These are phyloP conservation scores for Neospora caninum DNA, from an alignment of 169 alveolate species.

Conservation along the genomic window DNA sequence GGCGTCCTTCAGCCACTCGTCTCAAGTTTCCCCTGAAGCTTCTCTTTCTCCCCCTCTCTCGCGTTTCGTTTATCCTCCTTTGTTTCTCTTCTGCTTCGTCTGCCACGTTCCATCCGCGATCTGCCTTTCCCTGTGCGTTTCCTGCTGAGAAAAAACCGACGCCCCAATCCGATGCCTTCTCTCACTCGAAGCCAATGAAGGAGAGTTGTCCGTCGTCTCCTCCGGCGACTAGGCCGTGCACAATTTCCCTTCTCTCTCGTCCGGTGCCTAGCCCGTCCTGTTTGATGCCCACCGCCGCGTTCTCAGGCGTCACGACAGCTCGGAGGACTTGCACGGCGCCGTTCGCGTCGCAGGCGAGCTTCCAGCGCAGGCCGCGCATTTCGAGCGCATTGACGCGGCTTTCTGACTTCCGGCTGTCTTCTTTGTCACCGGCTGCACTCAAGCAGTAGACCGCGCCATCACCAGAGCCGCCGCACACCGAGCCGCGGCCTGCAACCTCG, in stretches of 20 bases:
- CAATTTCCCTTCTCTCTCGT: background rate
- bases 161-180: background rate
- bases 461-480: constrained; percentile 42
- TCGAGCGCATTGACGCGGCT: background rate
- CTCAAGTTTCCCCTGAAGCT: no score
- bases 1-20: no score
- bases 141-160: no score
- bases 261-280: background rate
- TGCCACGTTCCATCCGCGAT: background rate
- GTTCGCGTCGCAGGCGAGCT: constrained; percentile 26
- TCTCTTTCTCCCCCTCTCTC: background rate
- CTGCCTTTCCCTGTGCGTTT: background rate
- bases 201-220: constrained; percentile 61
- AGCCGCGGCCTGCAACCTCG: background rate
- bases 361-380: constrained; percentile 28
- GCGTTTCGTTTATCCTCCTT: background rate
- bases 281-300: background rate
- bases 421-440: background rate
- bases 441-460: constrained; percentile 48
- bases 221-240: constrained; percentile 39
- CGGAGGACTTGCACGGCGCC: constrained; percentile 53
- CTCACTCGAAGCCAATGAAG: constrained; percentile 15
- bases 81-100: background rate
- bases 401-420: background rate
- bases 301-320: constrained; percentile 2